Evolutionary conservation across 2,329 filamentous ascomycete genomes (phyloP), one percentile per base, ranked within the genome.

Genomic region (Fusarium duplospermum): DNA sequence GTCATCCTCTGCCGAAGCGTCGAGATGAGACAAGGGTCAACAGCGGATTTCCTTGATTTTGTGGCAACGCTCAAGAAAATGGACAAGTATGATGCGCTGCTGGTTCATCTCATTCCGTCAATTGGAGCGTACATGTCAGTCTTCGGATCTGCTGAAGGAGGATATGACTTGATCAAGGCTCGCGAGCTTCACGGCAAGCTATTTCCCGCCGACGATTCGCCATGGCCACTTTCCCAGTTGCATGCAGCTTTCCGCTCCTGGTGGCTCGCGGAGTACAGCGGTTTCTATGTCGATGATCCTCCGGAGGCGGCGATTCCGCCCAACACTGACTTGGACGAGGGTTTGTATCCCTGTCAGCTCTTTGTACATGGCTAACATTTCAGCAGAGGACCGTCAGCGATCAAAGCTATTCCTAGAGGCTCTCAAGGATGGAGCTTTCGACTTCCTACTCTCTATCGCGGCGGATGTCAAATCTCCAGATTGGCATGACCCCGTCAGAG

Each of bases 211-310:
- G 93, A 95, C 59, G 90, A 91, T 69, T 86, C 92, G 47, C 84
- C 88, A 18, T 98, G 95, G 93, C 87, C 89, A 24, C 82, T 97
- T 42, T 87, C 92, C 18, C 93, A 92, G 76, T 88, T 98, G 14
- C 93, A 95, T 77, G 94, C 95, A 54, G 93, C 94, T 4, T 89
- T 95, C 14, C 89, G 90, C 64, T 90, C 93, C 6, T 95, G 94
- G 89, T 99, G 96, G 96, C 88, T 98, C 56, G 92, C 94, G 35
- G 95, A 98, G 79, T 98, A 98, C 83, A 96, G 94, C 75, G 94
- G 94, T 4, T 94, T 94, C 87, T 98, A 95, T 80, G 88, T 94
- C 67, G 94, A 97, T 76, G 89, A 92, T 77, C 89, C 90, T 22
- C 88, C 90, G 36, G 86, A 89, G 71, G 87, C 89, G 58, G 86